Evolutionary conservation across 2,329 filamentous ascomycete species (phyloP).

Genomic region (Neophaeococcomyces aloes): DNA sequence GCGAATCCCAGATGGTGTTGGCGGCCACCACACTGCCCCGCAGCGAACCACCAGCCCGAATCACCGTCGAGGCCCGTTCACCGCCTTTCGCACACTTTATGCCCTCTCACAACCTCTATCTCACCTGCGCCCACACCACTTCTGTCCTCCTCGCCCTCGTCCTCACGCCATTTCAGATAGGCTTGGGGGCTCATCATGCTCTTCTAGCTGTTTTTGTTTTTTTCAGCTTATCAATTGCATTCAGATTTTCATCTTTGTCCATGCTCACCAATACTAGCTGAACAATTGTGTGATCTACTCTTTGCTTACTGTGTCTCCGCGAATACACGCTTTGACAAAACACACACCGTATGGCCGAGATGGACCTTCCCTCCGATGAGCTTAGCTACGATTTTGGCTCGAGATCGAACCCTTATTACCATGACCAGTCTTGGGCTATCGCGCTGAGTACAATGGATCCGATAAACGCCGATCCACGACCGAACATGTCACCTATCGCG

Average conservation of each 20-base stretch:
- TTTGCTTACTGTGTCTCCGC: conserved; percentile 14
- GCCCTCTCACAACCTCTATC: conserved; percentile 1
- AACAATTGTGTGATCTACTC: conserved; percentile 13
- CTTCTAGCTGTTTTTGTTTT: conserved; percentile 12
- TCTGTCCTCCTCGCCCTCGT: conserved; percentile 11
- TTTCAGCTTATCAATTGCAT: conserved; percentile 12
- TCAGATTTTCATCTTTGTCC: conserved; percentile 13
- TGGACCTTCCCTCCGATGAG: conserved; percentile 35
- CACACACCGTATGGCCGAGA: conserved; percentile 29
- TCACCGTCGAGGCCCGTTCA: conserved; percentile 4
- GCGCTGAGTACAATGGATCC: conserved; percentile 30
- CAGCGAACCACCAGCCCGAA: background rate
- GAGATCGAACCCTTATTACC: conserved; percentile 32
- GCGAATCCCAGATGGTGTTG: background rate
- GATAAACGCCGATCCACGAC: conserved; percentile 24
- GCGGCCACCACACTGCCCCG: background rate
- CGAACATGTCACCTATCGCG: conserved; percentile 35
- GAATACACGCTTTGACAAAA: conserved; percentile 18
- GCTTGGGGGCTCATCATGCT: conserved; percentile 25
- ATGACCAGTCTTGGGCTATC: conserved; percentile 34
- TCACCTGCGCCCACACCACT: conserved; percentile 3
- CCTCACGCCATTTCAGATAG: conserved; percentile 23
- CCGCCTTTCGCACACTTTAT: conserved; percentile 7
- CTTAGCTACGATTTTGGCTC: conserved; percentile 39
- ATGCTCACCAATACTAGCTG: conserved; percentile 4